A percentile compares a stretch with the other conserved stretches of the same genome.
Conservation (phyloP, 225 moss, liverwort and hornwort genomes). For the Sphagnum tenellum region DNA sequence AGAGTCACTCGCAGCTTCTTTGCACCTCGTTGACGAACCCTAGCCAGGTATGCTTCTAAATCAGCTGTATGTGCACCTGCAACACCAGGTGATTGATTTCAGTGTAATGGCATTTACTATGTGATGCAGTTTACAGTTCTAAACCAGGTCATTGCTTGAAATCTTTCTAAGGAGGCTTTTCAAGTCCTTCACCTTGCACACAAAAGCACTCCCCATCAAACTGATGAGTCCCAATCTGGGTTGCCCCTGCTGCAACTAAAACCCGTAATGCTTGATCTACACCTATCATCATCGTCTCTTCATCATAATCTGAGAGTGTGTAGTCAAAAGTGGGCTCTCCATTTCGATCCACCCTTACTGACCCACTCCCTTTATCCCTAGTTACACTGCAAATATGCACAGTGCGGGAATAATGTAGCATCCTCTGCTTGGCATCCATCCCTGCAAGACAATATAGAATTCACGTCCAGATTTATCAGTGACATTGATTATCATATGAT, state of each 20-base stretch:
- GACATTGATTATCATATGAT: too few species aligned
- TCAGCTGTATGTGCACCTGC: conserved; percentile 19
- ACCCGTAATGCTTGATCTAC: conserved; percentile 46
- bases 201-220: conserved; percentile 43
- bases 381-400: conserved; percentile 46
- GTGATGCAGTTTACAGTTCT: too few species aligned
- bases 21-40: conserved; percentile 24
- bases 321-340: conserved; percentile 16
- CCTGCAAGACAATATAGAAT: conserved; percentile 7
- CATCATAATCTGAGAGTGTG: conserved; percentile 28
- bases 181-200: conserved; percentile 11
- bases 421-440: conserved; percentile 38
- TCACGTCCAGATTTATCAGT: too few species aligned
- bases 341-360: conserved; percentile 21
- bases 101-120: too few species aligned
- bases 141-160: too few species aligned
- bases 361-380: conserved; percentile 54
- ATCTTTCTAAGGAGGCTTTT: too few species aligned
- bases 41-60: conserved; percentile 27
- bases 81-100: too few species aligned
- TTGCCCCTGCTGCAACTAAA: conserved; percentile 72
- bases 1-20: conserved; percentile 22
- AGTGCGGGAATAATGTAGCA: conserved; percentile 44
- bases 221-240: conserved; percentile 66
- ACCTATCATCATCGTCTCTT: conserved; percentile 28